These are phyloP conservation scores for Neurospora tetraspora DNA, from an alignment of 495 filamentous ascomycete genomes.

Conservation along the genomic window DNA sequence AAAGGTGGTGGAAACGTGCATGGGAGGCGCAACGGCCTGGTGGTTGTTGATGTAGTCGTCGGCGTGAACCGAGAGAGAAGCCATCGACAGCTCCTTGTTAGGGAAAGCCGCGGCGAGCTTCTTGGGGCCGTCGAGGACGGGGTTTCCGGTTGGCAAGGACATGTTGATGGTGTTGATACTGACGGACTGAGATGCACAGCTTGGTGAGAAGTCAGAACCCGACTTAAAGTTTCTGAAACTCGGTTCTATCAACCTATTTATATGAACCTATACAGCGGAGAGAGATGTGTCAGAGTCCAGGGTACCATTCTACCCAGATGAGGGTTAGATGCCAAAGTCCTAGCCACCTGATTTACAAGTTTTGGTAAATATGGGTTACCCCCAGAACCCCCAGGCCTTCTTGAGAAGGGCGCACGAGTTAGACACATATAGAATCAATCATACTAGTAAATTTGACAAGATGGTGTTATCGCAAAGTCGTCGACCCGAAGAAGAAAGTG, in stretches of 20 bases:
- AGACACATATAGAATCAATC: too few relatives aligned
- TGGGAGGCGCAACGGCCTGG: slow-evolving; percentile 69
- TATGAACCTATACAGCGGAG: background rate
- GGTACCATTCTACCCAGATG: too few relatives aligned
- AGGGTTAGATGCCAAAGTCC: too few relatives aligned
- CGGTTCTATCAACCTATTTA: background rate
- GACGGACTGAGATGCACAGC: background rate
- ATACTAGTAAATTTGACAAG: too few relatives aligned
- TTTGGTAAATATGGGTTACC: too few relatives aligned
- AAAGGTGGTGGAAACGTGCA: slow-evolving; percentile 84
- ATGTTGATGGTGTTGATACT: background rate
- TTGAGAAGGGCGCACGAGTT: too few relatives aligned
- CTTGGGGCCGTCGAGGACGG: slow-evolving; percentile 11
- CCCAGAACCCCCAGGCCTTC: too few relatives aligned
- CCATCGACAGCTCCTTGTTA: slow-evolving; percentile 32
- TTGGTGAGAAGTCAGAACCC: background rate
- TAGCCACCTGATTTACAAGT: too few relatives aligned
- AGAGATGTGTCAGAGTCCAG: too few relatives aligned
- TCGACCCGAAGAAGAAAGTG: background rate
- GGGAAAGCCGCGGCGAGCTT: slow-evolving; percentile 18
- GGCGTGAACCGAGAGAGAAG: slow-evolving; percentile 76
- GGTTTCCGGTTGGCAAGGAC: background rate
- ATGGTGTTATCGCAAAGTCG: background rate
- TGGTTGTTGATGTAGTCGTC: slow-evolving; percentile 67
- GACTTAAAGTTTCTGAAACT: background rate